Base-by-base conservation (phyloP, 2,329 filamentous ascomycete species). In the Pezicula radicicola region DNA sequence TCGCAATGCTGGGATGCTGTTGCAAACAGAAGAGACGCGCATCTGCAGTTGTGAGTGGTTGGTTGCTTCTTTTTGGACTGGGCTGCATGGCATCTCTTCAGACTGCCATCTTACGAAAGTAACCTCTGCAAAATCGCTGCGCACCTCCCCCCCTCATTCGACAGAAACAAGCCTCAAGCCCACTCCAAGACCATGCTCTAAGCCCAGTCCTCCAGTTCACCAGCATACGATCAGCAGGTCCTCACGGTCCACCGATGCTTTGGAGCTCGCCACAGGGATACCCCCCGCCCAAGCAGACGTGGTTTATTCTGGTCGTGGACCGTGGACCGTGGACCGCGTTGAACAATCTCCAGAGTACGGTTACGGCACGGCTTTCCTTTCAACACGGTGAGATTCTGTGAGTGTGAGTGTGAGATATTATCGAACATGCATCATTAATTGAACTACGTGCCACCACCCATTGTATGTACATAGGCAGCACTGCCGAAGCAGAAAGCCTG, bases 1-100 rank as follows among this genome's bases (percentile, higher is more conserved):
- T 35, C 40, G 48, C 36, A 28, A 19, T 45, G 45, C 37, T 51
- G 49, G 35, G 43, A 50, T 28, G 30, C 42, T 18, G 46, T 45
- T 30, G 48, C 25, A 33, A 45, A 27, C 54, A 61, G 53, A 54
- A 57, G 55, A 63, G 60, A 61, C 55, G 61, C 63, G 61, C 61
- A 59, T 50, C 50, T 58, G 54, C 53, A 44, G 45, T 39, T 36
- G 21, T 60, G 55, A 60, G 60, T 64, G 54, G 60, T 45, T 40
- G 55, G 54, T 15, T 16, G n/a, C 37, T 21, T 13, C 19, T 15
- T 40, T 37, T 16, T 37, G 16, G 35, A 16, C 35, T 16, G 35
- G 16, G 35, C 16, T 37, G 35, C 35, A 37, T 37, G 3, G 35
- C 35, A 37, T 15, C 15, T 44, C 41, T 21, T 44, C 25, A 25